A percentile compares a stretch with the other conserved stretches of the same genome.
These are phyloP conservation scores for Vitis rupestris DNA, from an alignment of 164 flowering plant species.

Conservation along the genomic window DNA sequence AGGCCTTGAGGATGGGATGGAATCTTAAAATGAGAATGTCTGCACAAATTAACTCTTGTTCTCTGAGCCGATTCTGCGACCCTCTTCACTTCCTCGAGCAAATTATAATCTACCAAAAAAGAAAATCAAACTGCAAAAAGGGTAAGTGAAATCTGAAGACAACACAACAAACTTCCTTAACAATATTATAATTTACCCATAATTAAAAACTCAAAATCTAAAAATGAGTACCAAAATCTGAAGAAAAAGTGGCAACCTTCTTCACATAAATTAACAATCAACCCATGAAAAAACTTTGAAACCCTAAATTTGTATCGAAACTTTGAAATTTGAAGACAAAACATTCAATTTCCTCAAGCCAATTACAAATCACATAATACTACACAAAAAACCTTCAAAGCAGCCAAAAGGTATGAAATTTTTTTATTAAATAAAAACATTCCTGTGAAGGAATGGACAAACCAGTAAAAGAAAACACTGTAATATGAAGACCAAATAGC, in stretches of 20 bases:
- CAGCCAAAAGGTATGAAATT: no score
- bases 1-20: slow-evolving; percentile 45
- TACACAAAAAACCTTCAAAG: no score
- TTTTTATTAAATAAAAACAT: no score
- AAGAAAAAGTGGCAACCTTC: background rate
- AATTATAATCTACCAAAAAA: slow-evolving; percentile 48
- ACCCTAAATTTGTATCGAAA: no score
- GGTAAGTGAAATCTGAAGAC: no score
- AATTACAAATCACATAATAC: no score
- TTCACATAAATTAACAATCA: background rate
- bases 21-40: slow-evolving; percentile 30
- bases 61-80: slow-evolving; percentile 73
- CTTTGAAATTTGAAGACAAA: no score
- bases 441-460: no score
- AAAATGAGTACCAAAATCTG: background rate
- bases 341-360: no score
- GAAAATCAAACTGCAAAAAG: no score
- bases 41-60: slow-evolving; percentile 39
- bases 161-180: background rate
- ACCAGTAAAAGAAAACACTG: no score
- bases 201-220: background rate
- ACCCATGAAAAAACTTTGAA: background rate
- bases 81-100: slow-evolving; percentile 78
- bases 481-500: no score
- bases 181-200: background rate